Base-by-base conservation (phyloP, 2,329 filamentous ascomycete genomes). In the Huntiella omanensis region DNA sequence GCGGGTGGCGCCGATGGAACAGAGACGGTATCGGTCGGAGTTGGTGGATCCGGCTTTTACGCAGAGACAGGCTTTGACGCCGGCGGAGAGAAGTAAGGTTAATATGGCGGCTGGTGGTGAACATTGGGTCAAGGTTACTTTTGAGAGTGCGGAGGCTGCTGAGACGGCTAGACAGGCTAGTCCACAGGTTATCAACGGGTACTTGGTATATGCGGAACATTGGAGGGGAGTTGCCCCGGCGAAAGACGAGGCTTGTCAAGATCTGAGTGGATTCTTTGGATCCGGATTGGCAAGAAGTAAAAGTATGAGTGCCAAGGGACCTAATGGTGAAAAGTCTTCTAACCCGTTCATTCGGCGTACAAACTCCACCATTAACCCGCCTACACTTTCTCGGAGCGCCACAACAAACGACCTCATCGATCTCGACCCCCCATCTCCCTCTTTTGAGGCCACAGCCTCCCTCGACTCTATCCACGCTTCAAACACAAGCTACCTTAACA, bases 101-200 rank as follows among this genome's bases (percentile, higher is more conserved):
- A 85, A 87, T 61, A 74, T 71, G 51, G 86, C 84, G 51, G 80
- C 80, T 40, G 83, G 85, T 43, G 88, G 88, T 38, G 73, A 82
- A 54, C 83, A 94, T 65, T 96, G 88, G 88, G 85, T 95, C 55
- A 86, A 86, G 60, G 68, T 87, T 47, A 87, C 82, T 1, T 87
- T 85, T 55, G 82, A 85, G 61, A 83, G 77, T 37, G 68, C 71
- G 42, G 72, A 80, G 53, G 77, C 80, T 2, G 82, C 80, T 15
- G 78, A 83, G 49, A 67, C 74, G 8, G 82, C 82, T 16, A 63
- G 78, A 37, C 80, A 72, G 56, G 71, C 73, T 46, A 84, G 80
- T 44, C 82, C 82, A 0, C 78, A 85, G 60, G 70, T 70, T 49
- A 74, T 87, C 50, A 66, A 83, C 47, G 81, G 81, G 8, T 69